Evolutionary conservation across 2,329 filamentous ascomycete genomes (phyloP).

Genomic region (Neonectria sp.): DNA sequence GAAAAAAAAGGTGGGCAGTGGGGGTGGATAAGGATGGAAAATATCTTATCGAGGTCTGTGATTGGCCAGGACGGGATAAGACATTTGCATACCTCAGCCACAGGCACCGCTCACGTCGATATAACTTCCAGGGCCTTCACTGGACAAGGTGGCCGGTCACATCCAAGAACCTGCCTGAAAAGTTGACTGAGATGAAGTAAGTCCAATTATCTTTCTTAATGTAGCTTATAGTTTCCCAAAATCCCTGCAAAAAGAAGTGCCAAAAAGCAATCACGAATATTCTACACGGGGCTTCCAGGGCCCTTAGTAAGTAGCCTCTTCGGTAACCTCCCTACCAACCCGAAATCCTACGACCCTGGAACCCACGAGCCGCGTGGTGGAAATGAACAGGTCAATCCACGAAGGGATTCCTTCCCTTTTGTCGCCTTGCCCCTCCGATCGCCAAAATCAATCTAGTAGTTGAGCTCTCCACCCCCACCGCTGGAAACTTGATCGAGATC

Average conservation of each 20-base stretch:
- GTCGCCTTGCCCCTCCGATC: constrained; percentile 4
- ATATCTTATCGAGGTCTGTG: constrained; percentile 46
- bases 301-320: constrained; percentile 9
- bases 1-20: constrained; percentile 52
- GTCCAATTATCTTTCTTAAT: constrained; percentile 1
- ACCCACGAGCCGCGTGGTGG: constrained; percentile 17
- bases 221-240: constrained; percentile 17
- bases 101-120: constrained; percentile 34
- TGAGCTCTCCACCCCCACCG: constrained; percentile 84
- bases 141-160: too few species aligned
- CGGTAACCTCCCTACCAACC: constrained; percentile 13
- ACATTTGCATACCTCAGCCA: not conserved
- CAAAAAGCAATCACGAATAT: constrained; percentile 38
- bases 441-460: constrained; percentile 74
- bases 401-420: not conserved
- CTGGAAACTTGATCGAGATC: constrained; percentile 90
- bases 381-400: constrained; percentile 7
- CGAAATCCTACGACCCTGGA: constrained; percentile 32
- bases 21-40: constrained; percentile 41
- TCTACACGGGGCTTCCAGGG: constrained; percentile 40
- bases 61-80: constrained; percentile 44
- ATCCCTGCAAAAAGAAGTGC: constrained; percentile 13
- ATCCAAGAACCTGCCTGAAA: not conserved
- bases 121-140: not conserved
- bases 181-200: not conserved